Percentiles rank a stretch among this genome's conserved stretches.
phyloP scores from a whole-genome alignment of 257 asterid species.

The Osmanthus fragrans region DNA sequence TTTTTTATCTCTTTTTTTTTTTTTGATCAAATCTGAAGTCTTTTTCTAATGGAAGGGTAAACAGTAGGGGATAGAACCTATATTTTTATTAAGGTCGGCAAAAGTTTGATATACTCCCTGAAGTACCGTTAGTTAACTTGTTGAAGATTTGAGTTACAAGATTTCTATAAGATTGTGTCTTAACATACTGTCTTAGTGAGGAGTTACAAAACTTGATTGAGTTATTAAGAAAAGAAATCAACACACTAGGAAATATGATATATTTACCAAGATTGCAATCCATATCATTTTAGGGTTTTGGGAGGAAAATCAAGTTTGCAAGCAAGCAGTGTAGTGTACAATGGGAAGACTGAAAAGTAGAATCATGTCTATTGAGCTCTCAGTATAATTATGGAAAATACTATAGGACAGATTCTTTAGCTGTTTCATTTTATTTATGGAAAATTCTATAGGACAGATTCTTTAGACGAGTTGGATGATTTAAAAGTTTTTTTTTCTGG shows the following conservation, averaged over 20 bases:
- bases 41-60: not conserved
- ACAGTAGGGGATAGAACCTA: not conserved
- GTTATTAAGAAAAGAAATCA: not conserved
- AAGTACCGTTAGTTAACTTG: not conserved
- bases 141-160: not conserved
- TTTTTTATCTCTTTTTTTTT: no score
- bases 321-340: not conserved
- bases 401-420: no score
- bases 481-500: no score
- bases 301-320: not conserved
- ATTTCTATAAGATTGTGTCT: not conserved
- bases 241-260: not conserved
- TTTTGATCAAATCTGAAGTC: not conserved
- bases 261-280: not conserved
- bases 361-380: not conserved
- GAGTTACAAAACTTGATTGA: not conserved
- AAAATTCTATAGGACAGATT: no score
- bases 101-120: not conserved
- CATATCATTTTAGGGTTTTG: not conserved
- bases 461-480: no score
- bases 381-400: not conserved
- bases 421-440: no score
- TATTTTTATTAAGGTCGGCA: not conserved
- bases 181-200: not conserved
- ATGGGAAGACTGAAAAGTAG: not conserved